Base-by-base conservation (phyloP, 129 eudicot species). In the Flaveria trinervia region DNA sequence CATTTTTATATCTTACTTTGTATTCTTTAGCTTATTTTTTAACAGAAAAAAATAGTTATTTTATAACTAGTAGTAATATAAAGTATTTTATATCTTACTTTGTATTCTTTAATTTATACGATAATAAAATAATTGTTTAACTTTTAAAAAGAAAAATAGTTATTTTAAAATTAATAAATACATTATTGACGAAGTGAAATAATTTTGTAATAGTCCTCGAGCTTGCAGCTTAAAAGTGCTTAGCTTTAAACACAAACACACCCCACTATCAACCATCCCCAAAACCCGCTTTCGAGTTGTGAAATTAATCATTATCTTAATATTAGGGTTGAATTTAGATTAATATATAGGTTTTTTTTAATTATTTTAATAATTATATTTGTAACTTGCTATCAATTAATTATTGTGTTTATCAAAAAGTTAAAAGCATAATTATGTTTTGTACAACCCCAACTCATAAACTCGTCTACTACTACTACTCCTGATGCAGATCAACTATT, bases 211-310 rank as follows among this genome's bases (percentile, higher is more conserved):
- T 78, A 12, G 14, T 60, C 55, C 65, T 71, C 78, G 83, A 79
- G 78, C 78, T 79, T 79, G 67, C 73, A 62, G 77, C 68, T 79
- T 79, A 23, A 79, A 73, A 51, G 83, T 72, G 83, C 20, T 17
- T 41, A 62, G 43, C 73, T 79, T 71, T 71, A 71, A 49, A 71
- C 72, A 12, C 55, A 65, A 50, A 71, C 73, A 79, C 48, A 72
- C 55, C 72, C 83, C 69, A 18, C 64, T 70, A 18, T 75, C 4
- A 48, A 30, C 49, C 26, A 75, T 62, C 72, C 80, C 83, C 49
- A 39, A 77, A 79, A 65, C 73, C 83, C 74, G 74, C 73, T 54
- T 61, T 65, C 61, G 43, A 46, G 72, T 39, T 71, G 72, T 49
- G 50, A 48, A 68, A 54, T 2, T 65, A 13, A 22, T 48, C 4